A percentile compares a stretch with the other conserved stretches of the same genome.
phyloP scores from a whole-genome alignment of 805 yeast genomes.

The Saccharomycopsis capsularis region DNA sequence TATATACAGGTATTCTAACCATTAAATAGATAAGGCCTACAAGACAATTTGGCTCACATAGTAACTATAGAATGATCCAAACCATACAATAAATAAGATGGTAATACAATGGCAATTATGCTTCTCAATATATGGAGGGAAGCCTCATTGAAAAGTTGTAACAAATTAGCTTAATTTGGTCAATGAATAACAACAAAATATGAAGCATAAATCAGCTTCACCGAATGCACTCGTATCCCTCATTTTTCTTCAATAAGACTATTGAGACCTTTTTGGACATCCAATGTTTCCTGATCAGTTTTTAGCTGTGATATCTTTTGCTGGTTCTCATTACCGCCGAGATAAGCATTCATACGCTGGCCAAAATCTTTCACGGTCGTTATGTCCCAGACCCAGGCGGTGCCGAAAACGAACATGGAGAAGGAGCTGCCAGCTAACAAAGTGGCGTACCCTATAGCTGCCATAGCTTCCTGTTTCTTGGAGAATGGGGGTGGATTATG shows the following conservation, averaged over 20 bases:
- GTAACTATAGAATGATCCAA: too few relatives aligned
- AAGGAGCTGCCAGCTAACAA: conserved; percentile 64
- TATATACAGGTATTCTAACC: too few relatives aligned
- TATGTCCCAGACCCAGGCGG: conserved; percentile 76
- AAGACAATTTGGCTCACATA: too few relatives aligned
- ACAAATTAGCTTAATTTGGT: too few relatives aligned
- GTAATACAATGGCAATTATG: too few relatives aligned
- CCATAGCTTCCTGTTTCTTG: conserved; percentile 74
- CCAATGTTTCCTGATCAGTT: conserved; percentile 52
- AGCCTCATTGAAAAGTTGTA: too few relatives aligned
- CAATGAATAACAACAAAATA: neutral
- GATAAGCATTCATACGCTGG: conserved; percentile 48
- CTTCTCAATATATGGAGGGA: too few relatives aligned
- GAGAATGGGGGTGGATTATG: conserved; percentile 81
- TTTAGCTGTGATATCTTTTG: conserved; percentile 37
- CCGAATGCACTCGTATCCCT: too few relatives aligned
- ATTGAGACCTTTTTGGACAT: conserved; percentile 49
- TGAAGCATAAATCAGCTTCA: neutral
- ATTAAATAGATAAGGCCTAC: too few relatives aligned
- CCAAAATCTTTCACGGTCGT: conserved; percentile 66
- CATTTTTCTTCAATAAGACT: conserved; percentile 38
- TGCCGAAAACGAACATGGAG: conserved; percentile 66
- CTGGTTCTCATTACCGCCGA: conserved; percentile 66
- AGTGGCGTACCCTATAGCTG: conserved; percentile 79
- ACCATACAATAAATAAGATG: too few relatives aligned